Evolutionary conservation across 352 stramenopile species (phyloP).

Genomic region (Aphanomyces astaci): DNA sequence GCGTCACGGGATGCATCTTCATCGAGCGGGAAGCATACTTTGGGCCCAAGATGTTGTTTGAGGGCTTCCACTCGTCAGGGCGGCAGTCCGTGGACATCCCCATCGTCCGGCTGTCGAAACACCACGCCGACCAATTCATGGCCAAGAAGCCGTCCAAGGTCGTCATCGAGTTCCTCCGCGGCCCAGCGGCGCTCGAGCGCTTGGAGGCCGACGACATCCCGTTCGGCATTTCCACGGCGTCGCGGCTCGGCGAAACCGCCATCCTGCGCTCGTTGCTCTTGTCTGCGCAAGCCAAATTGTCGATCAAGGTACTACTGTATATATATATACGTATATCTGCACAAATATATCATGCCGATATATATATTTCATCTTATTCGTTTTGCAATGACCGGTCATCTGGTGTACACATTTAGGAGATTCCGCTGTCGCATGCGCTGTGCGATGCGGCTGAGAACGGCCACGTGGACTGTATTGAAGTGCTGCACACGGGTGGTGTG

Average conservation of each 20-base stretch:
- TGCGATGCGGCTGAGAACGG: conserved; percentile 75
- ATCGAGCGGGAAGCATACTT: conserved; percentile 55
- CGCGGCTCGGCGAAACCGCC: conserved; percentile 61
- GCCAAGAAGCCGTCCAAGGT: conserved; percentile 44
- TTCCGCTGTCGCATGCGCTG: conserved; percentile 64
- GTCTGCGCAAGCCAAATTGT: neutral
- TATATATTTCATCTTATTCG: too few species aligned
- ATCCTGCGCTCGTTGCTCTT: conserved; percentile 51
- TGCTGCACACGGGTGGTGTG: conserved; percentile 69
- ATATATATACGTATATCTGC: too few species aligned
- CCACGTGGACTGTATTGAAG: conserved; percentile 75
- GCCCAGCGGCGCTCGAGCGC: conserved; percentile 56
- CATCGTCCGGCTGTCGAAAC: conserved; percentile 70
- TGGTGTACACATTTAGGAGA: conserved; percentile 38
- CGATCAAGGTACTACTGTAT: conserved; percentile 1
- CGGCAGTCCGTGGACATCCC: conserved; percentile 62
- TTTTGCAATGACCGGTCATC: too few species aligned
- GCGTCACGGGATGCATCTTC: conserved; percentile 66
- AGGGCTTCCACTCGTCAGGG: conserved; percentile 81
- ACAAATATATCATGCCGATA: too few species aligned
- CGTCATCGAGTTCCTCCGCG: conserved; percentile 60
- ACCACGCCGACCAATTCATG: conserved; percentile 65
- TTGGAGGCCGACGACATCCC: conserved; percentile 64
- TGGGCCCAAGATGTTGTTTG: conserved; percentile 63
- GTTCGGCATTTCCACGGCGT: conserved; percentile 60